Evolutionary conservation across 2,329 filamentous ascomycete species (phyloP).

Genomic region (Botrytis elliptica): DNA sequence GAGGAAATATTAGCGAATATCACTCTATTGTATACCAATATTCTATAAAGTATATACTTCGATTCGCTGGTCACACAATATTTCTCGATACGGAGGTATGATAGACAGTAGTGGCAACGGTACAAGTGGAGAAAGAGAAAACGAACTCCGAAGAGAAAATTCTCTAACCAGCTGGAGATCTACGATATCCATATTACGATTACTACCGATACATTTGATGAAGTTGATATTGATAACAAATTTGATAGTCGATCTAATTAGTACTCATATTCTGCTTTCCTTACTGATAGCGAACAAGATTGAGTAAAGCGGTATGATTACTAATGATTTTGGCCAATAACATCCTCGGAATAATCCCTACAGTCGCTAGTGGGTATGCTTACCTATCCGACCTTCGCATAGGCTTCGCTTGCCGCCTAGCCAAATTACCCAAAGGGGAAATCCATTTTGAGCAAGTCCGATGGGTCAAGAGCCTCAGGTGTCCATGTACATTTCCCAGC

Average conservation of each 20-base stretch:
- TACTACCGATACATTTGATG: background rate
- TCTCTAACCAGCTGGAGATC: background rate
- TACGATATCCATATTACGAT: background rate
- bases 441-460: too few relatives aligned
- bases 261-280: background rate
- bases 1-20: background rate
- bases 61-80: background rate
- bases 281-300: background rate
- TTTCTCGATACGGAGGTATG: background rate
- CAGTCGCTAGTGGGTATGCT: background rate
- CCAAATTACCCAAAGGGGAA: too few relatives aligned
- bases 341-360: background rate
- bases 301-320: background rate
- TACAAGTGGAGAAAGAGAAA: background rate
- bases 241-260: background rate
- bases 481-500: too few relatives aligned
- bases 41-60: conserved; percentile 1
- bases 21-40: background rate
- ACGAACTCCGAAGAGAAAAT: background rate
- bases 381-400: background rate
- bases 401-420: background rate
- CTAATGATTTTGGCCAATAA: background rate
- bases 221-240: background rate
- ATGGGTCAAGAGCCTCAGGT: too few relatives aligned
- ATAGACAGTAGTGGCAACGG: background rate